phyloP scores from a whole-genome alignment of 257 asterid species.

The Coffea eugenioides region DNA sequence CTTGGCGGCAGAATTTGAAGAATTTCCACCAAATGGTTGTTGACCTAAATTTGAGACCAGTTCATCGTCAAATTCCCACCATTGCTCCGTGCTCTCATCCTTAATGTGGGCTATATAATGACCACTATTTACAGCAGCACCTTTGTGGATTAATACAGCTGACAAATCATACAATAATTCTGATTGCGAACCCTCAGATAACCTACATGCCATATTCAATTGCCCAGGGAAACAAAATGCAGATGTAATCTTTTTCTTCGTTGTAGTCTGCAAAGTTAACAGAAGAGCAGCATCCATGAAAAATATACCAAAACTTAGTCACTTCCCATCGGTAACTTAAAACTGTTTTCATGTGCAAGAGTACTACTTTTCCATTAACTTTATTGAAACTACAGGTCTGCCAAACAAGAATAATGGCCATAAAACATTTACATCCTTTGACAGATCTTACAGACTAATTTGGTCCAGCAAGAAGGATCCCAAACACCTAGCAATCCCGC shows the following conservation, averaged over 20 bases:
- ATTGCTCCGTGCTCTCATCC: constrained; percentile 75
- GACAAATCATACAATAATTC: constrained; percentile 80
- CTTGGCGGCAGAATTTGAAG: constrained; percentile 49
- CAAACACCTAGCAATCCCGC: not conserved
- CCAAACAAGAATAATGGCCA: not conserved
- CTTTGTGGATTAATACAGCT: constrained; percentile 97
- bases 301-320: constrained; percentile 10
- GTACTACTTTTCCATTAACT: not conserved
- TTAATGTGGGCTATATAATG: constrained; percentile 89
- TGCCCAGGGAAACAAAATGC: constrained; percentile 79
- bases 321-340: not conserved
- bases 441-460: not conserved
- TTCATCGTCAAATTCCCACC: constrained; percentile 99
- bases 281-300: constrained; percentile 24
- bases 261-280: constrained; percentile 74
- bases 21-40: constrained; percentile 64
- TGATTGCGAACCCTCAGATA: constrained; percentile 54
- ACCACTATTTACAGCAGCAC: constrained; percentile 94
- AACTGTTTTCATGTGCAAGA: not conserved
- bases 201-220: constrained; percentile 69
- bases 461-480: not conserved
- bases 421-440: not conserved
- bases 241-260: constrained; percentile 90
- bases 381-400: not conserved
- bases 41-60: constrained; percentile 75